phyloP scores from a whole-genome alignment of 2,329 filamentous ascomycete genomes.

The Colletotrichum sp. region DNA sequence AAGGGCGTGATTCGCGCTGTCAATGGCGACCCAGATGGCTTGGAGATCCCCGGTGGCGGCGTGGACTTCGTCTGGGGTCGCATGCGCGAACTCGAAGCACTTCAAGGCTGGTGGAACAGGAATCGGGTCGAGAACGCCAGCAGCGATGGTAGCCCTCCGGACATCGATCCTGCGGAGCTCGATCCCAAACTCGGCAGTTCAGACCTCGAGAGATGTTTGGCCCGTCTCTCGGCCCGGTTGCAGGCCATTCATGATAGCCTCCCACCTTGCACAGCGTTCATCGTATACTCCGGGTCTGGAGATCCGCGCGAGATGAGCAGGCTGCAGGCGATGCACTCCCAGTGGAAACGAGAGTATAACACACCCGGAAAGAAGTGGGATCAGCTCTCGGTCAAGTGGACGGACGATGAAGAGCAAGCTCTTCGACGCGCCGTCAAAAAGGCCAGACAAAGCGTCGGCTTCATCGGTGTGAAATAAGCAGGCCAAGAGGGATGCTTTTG shows the following conservation, averaged over 20 bases:
- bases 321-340: constrained; percentile 62
- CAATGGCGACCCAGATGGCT: constrained; percentile 60
- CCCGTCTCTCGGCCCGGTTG: constrained; percentile 52
- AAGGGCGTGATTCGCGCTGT: constrained; percentile 61
- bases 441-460: constrained; percentile 67
- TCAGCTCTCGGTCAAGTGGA: constrained; percentile 70
- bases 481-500: not conserved
- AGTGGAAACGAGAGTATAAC: constrained; percentile 69
- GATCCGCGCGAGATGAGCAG: constrained; percentile 70
- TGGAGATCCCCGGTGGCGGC: constrained; percentile 61
- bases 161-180: constrained; percentile 29
- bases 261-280: constrained; percentile 68
- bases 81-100: constrained; percentile 67
- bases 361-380: constrained; percentile 69
- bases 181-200: constrained; percentile 26
- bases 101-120: constrained; percentile 71
- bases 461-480: constrained; percentile 65
- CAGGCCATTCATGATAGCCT: constrained; percentile 60
- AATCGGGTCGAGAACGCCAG: constrained; percentile 46
- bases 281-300: constrained; percentile 69
- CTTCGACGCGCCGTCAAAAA: constrained; percentile 59
- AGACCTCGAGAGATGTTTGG: constrained; percentile 50
- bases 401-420: constrained; percentile 67
- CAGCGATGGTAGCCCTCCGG: constrained; percentile 38
- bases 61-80: constrained; percentile 72